Base-by-base conservation (phyloP, 352 stramenopile species). In the Phytophthora nicotianae region DNA sequence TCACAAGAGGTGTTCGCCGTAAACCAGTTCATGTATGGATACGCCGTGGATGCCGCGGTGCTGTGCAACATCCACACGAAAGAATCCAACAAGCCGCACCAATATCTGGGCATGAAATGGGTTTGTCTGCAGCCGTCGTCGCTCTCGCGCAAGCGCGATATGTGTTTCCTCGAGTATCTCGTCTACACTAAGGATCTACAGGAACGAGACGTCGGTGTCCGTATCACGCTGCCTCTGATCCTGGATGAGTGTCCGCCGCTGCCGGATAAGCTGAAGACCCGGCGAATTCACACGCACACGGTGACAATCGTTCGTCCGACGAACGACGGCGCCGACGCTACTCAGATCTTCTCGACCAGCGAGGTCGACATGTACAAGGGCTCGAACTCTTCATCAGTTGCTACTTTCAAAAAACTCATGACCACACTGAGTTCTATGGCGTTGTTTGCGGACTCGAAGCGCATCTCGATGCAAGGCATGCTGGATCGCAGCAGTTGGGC, bases 21-120 rank as follows among this genome's bases (percentile, higher is more conserved):
- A 52, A 78, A 90, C 63, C 80, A 89, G 51, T 78, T 90, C 61
- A 81, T 90, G 74, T 79, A 77, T 45, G 76, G 85, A 23, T 75
- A 83, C 53, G 75, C 72, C 1, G 62, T 91, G 26, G 86, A 95
- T 57, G 79, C 79, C 5, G 74, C 76, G 4, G 83, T 95, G 50
- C 59, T 95, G 33, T 58, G 71, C 62, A 95, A 86, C 45, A 83
- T 95, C 60, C 77, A 91, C 58, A 90, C 80, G n/a, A 72, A 79
- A 37, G 61, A 66, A 32, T 74, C 66, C 5, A 26, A 52, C 17
- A 68, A 75, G 33, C 57, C 75, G 1, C 72, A 86, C 43, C 19
- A 77, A 50, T 95, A 93, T 41, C 64, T 95, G 53, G 86, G 86
- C 40, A 83, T 95, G 74, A 95, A 95, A 58, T 95, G 86, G 86